A percentile compares a stretch with the other conserved stretches of the same genome.
Conservation (phyloP, 2,329 filamentous ascomycete species). For the Diaporthe sp. region DNA sequence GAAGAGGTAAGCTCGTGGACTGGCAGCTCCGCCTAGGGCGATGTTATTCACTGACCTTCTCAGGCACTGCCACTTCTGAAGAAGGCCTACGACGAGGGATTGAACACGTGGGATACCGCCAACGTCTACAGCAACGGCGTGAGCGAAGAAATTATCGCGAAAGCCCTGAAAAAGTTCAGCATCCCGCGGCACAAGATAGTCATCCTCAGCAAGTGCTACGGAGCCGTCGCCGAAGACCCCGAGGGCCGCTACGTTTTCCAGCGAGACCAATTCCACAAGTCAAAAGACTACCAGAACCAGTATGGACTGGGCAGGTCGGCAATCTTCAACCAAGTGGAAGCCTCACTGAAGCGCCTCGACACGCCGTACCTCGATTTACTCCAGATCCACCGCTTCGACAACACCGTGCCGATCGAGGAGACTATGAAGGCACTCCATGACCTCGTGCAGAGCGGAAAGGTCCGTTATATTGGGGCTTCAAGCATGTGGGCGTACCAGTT, state of each 20-base stretch:
- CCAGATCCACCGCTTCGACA: constrained; percentile 71
- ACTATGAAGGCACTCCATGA: constrained; percentile 73
- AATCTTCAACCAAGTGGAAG: constrained; percentile 53
- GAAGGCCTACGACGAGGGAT: constrained; percentile 44
- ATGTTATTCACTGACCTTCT: not conserved
- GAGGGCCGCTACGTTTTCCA: constrained; percentile 43
- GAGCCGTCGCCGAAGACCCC: constrained; percentile 48
- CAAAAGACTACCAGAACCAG: constrained; percentile 53
- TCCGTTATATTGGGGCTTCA: constrained; percentile 63
- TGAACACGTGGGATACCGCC: constrained; percentile 58
- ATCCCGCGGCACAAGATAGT: constrained; percentile 75
- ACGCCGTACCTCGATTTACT: constrained; percentile 60
- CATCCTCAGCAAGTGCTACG: constrained; percentile 68
- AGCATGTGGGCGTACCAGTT: constrained; percentile 66
- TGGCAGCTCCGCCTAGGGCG: constrained; percentile 7
- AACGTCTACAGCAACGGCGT: constrained; percentile 71
- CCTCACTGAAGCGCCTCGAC: constrained; percentile 47
- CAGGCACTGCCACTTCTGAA: constrained; percentile 40
- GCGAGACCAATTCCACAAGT: constrained; percentile 38
- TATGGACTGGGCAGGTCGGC: constrained; percentile 47
- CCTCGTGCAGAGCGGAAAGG: constrained; percentile 66
- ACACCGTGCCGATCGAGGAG: constrained; percentile 64
- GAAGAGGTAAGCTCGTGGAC: constrained; percentile 52
- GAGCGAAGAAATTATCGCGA: constrained; percentile 74
- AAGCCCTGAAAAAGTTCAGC: constrained; percentile 71